Conservation (phyloP, 2,329 filamentous ascomycete genomes). For the Colletotrichum gloeosporioides region DNA sequence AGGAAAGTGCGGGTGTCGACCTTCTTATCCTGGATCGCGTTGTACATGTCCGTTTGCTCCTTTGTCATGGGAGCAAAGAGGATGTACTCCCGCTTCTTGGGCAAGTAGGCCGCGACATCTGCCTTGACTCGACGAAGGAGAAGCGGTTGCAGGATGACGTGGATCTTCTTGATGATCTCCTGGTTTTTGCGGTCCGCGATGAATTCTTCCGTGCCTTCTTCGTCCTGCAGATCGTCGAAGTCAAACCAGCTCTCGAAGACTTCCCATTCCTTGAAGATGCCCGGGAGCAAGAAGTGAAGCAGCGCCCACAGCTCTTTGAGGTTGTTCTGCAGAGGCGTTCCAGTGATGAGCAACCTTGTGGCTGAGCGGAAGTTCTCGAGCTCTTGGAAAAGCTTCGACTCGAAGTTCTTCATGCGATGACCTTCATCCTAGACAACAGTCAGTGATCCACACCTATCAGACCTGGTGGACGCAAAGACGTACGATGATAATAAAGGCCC, state of each 20-base stretch:
- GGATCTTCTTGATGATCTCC: conserved; percentile 72
- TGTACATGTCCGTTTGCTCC: conserved; percentile 91
- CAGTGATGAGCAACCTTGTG: conserved; percentile 90
- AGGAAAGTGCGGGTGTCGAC: conserved; percentile 75
- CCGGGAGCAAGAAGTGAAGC: conserved; percentile 89
- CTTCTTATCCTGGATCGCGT: conserved; percentile 62
- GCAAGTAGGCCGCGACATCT: conserved; percentile 89
- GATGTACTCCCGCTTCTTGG: conserved; percentile 96
- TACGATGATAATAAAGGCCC: conserved; percentile 97
- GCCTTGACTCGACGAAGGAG: conserved; percentile 88
- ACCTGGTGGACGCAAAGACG: background rate
- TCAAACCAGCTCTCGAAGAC: conserved; percentile 97
- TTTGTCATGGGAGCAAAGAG: conserved; percentile 90
- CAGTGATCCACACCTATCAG: background rate
- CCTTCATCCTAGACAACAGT: conserved; percentile 75
- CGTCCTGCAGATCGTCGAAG: conserved; percentile 89
- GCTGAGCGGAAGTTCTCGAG: conserved; percentile 88
- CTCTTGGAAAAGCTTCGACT: conserved; percentile 89
- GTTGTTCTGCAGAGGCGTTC: conserved; percentile 95
- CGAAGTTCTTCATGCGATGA: conserved; percentile 95
- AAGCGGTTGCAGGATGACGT: conserved; percentile 91
- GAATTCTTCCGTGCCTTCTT: conserved; percentile 78
- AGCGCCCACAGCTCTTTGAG: conserved; percentile 94
- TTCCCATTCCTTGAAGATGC: conserved; percentile 91
- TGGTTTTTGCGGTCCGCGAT: conserved; percentile 74